A percentile compares a stretch with the other conserved stretches of the same genome.
phyloP scores from a whole-genome alignment of 169 alveolate genomes.

The Plasmodium relictum region DNA sequence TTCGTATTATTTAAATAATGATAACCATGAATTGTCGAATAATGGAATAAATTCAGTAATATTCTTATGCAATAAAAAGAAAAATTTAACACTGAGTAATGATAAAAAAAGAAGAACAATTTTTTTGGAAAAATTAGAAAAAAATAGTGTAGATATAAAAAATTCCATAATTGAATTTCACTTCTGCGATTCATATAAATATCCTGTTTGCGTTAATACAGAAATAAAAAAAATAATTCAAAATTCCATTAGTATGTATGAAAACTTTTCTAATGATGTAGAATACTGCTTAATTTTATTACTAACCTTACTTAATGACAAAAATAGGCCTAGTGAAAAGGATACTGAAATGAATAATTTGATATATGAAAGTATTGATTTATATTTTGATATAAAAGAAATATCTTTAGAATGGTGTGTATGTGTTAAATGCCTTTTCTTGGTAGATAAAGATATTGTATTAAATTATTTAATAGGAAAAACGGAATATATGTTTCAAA shows the following conservation, averaged over 20 bases:
- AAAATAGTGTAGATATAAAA: neutral
- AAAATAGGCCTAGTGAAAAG: slow-evolving; percentile 68
- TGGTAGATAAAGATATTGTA: slow-evolving; percentile 59
- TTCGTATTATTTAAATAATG: slow-evolving; percentile 29
- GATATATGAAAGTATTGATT: slow-evolving; percentile 46
- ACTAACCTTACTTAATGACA: slow-evolving; percentile 25
- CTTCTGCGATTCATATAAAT: slow-evolving; percentile 27
- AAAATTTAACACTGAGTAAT: slow-evolving; percentile 9
- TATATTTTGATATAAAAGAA: slow-evolving; percentile 33
- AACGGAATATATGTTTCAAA: slow-evolving; percentile 27
- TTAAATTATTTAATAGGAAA: slow-evolving; percentile 66
- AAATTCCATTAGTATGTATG: slow-evolving; percentile 47
- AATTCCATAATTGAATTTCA: slow-evolving; percentile 22
- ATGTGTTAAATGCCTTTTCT: slow-evolving; percentile 57
- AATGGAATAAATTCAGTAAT: slow-evolving; percentile 21
- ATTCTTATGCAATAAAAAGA: slow-evolving; percentile 60
- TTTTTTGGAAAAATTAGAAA: neutral
- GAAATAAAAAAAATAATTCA: slow-evolving; percentile 58
- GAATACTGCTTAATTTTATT: slow-evolving; percentile 46
- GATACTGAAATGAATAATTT: slow-evolving; percentile 61
- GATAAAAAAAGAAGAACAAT: neutral
- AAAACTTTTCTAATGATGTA: slow-evolving; percentile 27
- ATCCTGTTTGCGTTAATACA: slow-evolving; percentile 43
- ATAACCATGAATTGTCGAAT: neutral
- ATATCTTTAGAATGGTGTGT: slow-evolving; percentile 57